Evolutionary conservation across 805 yeast species (phyloP).

Genomic region (Babjeviella inositovora): DNA sequence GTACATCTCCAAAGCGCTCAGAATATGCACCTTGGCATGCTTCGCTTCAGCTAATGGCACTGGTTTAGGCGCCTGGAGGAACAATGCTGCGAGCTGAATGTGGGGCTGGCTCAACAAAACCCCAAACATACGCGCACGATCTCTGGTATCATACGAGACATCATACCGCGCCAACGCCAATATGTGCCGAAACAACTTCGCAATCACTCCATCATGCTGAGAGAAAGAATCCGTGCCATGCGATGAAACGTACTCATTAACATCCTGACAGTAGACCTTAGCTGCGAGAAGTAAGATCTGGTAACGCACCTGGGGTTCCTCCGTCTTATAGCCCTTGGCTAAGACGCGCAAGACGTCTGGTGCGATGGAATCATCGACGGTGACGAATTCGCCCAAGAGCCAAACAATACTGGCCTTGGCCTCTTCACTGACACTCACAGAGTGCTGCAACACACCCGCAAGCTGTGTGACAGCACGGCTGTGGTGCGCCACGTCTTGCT

Average conservation of each 20-base stretch:
- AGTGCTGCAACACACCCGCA: constrained; percentile 6
- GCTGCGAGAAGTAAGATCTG: constrained; percentile 64
- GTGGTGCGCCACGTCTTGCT: constrained; percentile 37
- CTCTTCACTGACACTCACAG: constrained; percentile 7
- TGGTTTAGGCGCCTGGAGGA: constrained; percentile 69
- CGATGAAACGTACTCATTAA: constrained; percentile 19
- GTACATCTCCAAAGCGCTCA: too few species aligned
- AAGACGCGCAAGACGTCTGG: constrained; percentile 63
- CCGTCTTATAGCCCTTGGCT: constrained; percentile 35
- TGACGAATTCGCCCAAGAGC: constrained; percentile 70
- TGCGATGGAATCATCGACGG: constrained; percentile 24
- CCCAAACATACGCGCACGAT: constrained; percentile 61
- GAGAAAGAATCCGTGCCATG: constrained; percentile 3
- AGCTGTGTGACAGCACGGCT: constrained; percentile 38
- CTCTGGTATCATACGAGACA: constrained; percentile 60
- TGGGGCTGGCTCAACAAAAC: constrained; percentile 32
- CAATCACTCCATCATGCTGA: constrained; percentile 7
- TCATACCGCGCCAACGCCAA: constrained; percentile 62
- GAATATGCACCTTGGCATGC: too few species aligned
- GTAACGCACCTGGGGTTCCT: constrained; percentile 35
- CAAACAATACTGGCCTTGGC: constrained; percentile 81
- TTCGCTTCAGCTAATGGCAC: constrained; percentile 31
- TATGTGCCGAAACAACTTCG: constrained; percentile 42
- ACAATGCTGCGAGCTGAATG: constrained; percentile 46
- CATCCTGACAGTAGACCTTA: constrained; percentile 43